These are phyloP conservation scores for Ceratocystis eucalypticola DNA, from an alignment of 2,329 filamentous ascomycete genomes.

Conservation along the genomic window DNA sequence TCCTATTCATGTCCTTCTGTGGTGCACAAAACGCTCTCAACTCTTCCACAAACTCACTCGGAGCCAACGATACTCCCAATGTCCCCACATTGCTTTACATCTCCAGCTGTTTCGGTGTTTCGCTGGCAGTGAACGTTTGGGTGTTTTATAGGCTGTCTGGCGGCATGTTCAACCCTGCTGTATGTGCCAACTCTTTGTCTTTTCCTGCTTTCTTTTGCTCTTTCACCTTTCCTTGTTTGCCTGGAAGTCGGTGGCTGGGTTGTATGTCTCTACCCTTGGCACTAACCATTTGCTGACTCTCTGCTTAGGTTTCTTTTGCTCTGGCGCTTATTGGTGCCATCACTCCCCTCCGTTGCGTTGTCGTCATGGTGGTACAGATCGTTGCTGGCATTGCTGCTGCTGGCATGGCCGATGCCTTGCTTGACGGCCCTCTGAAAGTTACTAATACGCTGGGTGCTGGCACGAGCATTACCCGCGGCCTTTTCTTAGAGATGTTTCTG, in stretches of 20 bases:
- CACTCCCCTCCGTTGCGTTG: constrained; percentile 35
- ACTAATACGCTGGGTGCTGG: constrained; percentile 41
- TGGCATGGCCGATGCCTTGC: constrained; percentile 41
- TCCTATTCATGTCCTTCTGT: constrained; percentile 34
- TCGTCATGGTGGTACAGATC: constrained; percentile 44
- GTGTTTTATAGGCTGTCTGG: constrained; percentile 42
- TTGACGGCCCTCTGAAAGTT: constrained; percentile 44
- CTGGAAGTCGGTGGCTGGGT: not conserved
- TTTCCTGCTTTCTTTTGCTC: not conserved
- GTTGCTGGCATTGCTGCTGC: constrained; percentile 45
- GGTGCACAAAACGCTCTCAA: constrained; percentile 26
- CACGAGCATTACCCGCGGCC: constrained; percentile 40
- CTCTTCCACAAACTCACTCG: constrained; percentile 15
- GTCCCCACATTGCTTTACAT: constrained; percentile 33
- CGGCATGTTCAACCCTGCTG: constrained; percentile 39
- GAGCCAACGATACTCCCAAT: constrained; percentile 21
- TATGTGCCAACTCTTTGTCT: constrained; percentile 24
- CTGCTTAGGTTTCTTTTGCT: constrained; percentile 39
- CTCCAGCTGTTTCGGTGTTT: constrained; percentile 36
- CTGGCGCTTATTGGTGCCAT: constrained; percentile 46
- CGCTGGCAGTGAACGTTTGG: constrained; percentile 42
- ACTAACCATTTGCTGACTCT: not conserved
- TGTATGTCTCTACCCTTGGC: not conserved
- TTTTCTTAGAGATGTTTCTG: constrained; percentile 55
- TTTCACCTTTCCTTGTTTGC: not conserved